These are phyloP conservation scores for Cutaneotrichosporon dermatis DNA, from an alignment of 1,284 basidiomycete genomes.

Conservation along the genomic window DNA sequence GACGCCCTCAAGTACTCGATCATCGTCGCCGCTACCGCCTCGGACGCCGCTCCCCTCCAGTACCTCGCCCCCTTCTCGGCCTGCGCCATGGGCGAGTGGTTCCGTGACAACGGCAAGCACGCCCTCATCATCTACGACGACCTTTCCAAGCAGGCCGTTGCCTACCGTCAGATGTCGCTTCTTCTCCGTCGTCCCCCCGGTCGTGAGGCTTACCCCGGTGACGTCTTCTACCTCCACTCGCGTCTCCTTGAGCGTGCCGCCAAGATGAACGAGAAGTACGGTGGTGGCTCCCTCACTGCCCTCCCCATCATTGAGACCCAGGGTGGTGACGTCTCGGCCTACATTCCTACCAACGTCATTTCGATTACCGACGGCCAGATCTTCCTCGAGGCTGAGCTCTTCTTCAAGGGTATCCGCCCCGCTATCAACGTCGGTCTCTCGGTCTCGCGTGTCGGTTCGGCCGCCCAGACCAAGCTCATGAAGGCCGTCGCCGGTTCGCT, in stretches of 20 bases:
- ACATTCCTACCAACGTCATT: slow-evolving; percentile 81
- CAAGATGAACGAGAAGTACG: slow-evolving; percentile 98
- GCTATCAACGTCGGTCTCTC: slow-evolving; percentile 99
- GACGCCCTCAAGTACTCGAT: slow-evolving; percentile 99
- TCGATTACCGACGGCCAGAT: slow-evolving; percentile 98
- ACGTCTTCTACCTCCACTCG: slow-evolving; percentile 99
- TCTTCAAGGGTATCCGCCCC: slow-evolving; percentile 99
- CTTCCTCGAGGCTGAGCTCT: slow-evolving; percentile 98
- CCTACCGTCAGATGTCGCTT: slow-evolving; percentile 99
- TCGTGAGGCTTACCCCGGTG: slow-evolving; percentile 99
- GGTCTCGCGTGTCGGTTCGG: slow-evolving; percentile 98
- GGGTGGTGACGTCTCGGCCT: slow-evolving; percentile 99
- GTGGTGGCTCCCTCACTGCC: slow-evolving; percentile 96
- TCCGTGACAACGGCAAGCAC: slow-evolving; percentile 98
- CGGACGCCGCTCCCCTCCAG: slow-evolving; percentile 96
- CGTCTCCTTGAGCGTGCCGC: slow-evolving; percentile 99
- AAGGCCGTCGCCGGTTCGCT: slow-evolving; percentile 99
- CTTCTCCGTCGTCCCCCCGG: slow-evolving; percentile 98
- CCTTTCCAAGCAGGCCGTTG: slow-evolving; percentile 99
- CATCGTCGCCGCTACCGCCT: slow-evolving; percentile 97
- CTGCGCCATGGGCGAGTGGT: slow-evolving; percentile 99
- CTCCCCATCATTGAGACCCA: slow-evolving; percentile 99
- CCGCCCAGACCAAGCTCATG: slow-evolving; percentile 99
- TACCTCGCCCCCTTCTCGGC: slow-evolving; percentile 99
- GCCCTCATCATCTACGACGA: slow-evolving; percentile 99